Base-by-base conservation (phyloP, 768 basidiomycete genomes). In the Podaxis sp. region DNA sequence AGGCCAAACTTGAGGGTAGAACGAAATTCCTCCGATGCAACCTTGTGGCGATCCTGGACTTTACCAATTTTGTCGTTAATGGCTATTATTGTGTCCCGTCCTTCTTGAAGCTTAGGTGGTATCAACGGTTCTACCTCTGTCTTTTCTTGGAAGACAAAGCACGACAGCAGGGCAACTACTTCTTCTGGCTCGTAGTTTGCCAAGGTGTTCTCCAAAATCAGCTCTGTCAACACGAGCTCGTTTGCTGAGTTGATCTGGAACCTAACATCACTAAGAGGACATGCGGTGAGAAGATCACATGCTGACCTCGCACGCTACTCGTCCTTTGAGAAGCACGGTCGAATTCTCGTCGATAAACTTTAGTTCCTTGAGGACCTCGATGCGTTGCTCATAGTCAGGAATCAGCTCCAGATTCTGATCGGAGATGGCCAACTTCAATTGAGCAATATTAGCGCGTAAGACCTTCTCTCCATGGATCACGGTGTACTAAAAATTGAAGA, bases 131-230 rank as follows among this genome's bases (percentile, higher is more conserved):
- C 93, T 7, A 87, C 80, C 7, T 97, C 94, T 13, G 95, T 94
- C 77, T 97, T 98, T 73, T 99, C 97, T 73, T 98, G 97, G 75
- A 99, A 99, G 46, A 99, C 90, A 71, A 99, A 98, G 70, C 92
- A 92, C 3, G 96, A 98, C 4, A 99, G 82, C 27, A 99, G 82
- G 2, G 97, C 96, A 43, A 96, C 97, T 55, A 96, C 94, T 76
- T 98, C 97, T 73, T 94, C 94, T 0, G 97, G 93, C 51, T 94
- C 94, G 72, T 93, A 98, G 13, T 79, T 78, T 5, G 94, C 93
- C 29, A 98, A 79, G 0, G 92, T 91, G 70, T 99, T 99, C 70
- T 99, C 97, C 56, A 98, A 82, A 59, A 99, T 96, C 55, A 99
- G 85, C 70, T 99, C 97, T 0, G 97, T 99, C 52, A 98, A 80